Base-by-base conservation (phyloP, 495 filamentous ascomycete genomes). In the Trichoderma asperelloides region DNA sequence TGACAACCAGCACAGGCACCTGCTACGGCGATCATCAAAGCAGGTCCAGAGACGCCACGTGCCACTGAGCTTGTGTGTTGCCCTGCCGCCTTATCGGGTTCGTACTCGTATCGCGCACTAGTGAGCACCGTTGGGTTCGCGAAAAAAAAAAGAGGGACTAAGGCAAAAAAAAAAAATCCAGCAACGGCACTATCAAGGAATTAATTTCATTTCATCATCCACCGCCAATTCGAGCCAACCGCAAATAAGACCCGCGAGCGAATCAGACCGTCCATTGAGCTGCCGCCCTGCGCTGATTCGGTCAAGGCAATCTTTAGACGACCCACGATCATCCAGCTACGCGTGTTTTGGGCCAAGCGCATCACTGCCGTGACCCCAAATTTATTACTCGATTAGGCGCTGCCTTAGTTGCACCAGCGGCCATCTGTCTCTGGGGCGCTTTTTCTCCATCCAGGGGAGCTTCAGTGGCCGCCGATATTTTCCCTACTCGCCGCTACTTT, bases 1-100 rank as follows among this genome's bases (percentile, higher is more conserved):
- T 37, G 33, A 37, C 33, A 7, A 8, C 9, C 33, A 37, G 5
- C 33, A 37, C 33, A 8, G 9, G 5, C 9, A 7, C 33, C 33
- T 37, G 41, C 18, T 51, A 8, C n/a, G 47, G 18, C 47, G 21
- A 51, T 51, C 21, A 21, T 0, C 13, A 18, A 51, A 23, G 47
- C 47, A 51, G 21, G 43, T 23, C 18, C 47, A 51, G 4, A 23
- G 11, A 51, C 47, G 43, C 43, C 43, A 47, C 43, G 43, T 47
- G 43, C 43, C 43, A 7, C 43, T 47, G 43, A n/a, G 43, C 5
- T 47, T 47, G 43, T 47, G 43, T n/a, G 15, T 47, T 5, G 13
- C 18, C 8, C 43, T 47, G 47, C 47, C 25, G 55, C 55, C 55
- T 60, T 60, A 60, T 60, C 55, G 55, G 55, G 23, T 60, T 60